These are phyloP conservation scores for Xylaria venustula DNA, from an alignment of 495 filamentous ascomycete genomes.

Conservation along the genomic window DNA sequence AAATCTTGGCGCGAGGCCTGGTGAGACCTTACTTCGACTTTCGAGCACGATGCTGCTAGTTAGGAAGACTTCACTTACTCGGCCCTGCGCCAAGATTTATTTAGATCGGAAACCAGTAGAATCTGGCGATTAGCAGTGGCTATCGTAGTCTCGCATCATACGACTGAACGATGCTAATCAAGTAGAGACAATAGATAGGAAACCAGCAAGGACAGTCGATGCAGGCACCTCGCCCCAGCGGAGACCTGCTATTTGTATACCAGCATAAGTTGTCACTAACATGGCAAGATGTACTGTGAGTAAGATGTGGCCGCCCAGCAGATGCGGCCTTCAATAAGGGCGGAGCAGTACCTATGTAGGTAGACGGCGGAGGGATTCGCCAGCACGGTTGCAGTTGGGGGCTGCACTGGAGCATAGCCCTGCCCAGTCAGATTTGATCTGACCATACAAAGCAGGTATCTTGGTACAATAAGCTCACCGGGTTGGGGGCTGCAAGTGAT, in stretches of 20 bases:
- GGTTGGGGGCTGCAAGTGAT: not conserved
- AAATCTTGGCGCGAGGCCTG: too few relatives aligned
- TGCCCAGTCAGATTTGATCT: not conserved
- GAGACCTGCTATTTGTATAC: not conserved
- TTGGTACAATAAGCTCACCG: not conserved
- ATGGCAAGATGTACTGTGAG: too few relatives aligned
- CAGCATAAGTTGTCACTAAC: not conserved
- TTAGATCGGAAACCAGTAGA: too few relatives aligned
- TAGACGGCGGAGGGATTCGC: not conserved
- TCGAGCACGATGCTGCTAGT: too few relatives aligned
- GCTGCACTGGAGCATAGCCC: slow-evolving; percentile 3
- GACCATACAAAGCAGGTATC: not conserved
- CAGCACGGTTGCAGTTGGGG: slow-evolving; percentile 2
- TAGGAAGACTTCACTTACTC: too few relatives aligned
- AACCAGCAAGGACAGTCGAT: not conserved
- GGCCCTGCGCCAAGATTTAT: too few relatives aligned
- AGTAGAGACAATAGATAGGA: not conserved
- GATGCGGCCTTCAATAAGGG: not conserved
- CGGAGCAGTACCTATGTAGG: too few relatives aligned
- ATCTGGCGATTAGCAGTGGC: too few relatives aligned
- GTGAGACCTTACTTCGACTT: too few relatives aligned
- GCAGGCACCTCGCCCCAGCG: slow-evolving; percentile 8
- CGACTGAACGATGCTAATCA: not conserved
- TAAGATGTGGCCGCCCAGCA: too few relatives aligned
- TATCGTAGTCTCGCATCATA: not conserved